Conservation (phyloP, 2,329 filamentous ascomycete genomes). For the Xylaria sp. region DNA sequence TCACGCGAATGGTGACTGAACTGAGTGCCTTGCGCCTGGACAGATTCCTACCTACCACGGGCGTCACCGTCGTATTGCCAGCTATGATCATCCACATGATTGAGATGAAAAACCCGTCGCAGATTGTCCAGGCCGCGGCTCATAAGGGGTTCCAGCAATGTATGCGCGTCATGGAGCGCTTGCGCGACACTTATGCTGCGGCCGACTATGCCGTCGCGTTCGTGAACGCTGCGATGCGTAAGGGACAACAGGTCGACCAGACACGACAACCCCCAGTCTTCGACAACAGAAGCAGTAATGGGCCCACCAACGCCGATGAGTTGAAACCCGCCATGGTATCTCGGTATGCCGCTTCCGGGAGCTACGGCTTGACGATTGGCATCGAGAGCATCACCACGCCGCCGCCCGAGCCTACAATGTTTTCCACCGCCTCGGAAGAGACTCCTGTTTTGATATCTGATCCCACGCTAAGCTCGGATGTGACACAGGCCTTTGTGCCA, state of each 20-base stretch:
- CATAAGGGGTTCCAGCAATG: slow-evolving; percentile 87
- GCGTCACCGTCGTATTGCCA: slow-evolving; percentile 88
- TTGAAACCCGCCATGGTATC: slow-evolving; percentile 40
- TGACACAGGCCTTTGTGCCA: slow-evolving; percentile 25
- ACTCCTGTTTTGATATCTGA: slow-evolving; percentile 19
- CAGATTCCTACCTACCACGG: slow-evolving; percentile 84
- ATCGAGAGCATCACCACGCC: slow-evolving; percentile 56
- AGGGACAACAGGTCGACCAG: slow-evolving; percentile 57
- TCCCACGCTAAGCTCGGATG: slow-evolving; percentile 27
- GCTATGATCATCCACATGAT: slow-evolving; percentile 94
- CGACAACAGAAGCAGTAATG: slow-evolving; percentile 65
- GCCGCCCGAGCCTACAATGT: slow-evolving; percentile 61
- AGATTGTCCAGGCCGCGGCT: slow-evolving; percentile 75
- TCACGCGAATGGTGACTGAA: slow-evolving; percentile 83
- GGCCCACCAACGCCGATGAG: slow-evolving; percentile 59
- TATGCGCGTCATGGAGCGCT: slow-evolving; percentile 88
- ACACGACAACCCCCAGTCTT: slow-evolving; percentile 17
- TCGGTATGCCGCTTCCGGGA: slow-evolving; percentile 37
- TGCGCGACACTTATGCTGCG: slow-evolving; percentile 89
- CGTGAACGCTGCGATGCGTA: slow-evolving; percentile 89
- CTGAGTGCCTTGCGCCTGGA: slow-evolving; percentile 79
- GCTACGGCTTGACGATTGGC: slow-evolving; percentile 31
- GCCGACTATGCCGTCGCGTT: slow-evolving; percentile 97
- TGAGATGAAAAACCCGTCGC: slow-evolving; percentile 86
- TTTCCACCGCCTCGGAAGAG: slow-evolving; percentile 37